These are phyloP conservation scores for Lactuca sativa DNA, from an alignment of 129 eudicot species.

Conservation along the genomic window DNA sequence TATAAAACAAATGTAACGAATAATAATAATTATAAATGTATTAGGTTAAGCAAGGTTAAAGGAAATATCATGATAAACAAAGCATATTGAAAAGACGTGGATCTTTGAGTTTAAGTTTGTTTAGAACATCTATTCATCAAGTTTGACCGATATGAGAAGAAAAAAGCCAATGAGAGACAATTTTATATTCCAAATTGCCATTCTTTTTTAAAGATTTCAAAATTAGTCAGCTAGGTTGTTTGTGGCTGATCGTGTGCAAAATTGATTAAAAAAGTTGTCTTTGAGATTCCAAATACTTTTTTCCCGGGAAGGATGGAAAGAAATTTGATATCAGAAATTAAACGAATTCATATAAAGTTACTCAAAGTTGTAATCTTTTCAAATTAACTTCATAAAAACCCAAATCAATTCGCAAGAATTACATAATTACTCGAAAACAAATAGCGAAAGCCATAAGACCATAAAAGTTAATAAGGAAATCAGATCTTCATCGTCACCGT, in stretches of 20 bases:
- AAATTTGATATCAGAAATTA: slow-evolving; percentile 5
- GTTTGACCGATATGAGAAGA: background rate
- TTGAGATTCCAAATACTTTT: background rate
- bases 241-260: slow-evolving; percentile 8
- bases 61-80: background rate
- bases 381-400: slow-evolving; percentile 16
- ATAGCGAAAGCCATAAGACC: slow-evolving; percentile 6
- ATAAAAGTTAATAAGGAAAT: slow-evolving; percentile 2
- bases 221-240: slow-evolving; percentile 4
- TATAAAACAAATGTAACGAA: background rate
- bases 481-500: slow-evolving; percentile 30
- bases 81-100: background rate
- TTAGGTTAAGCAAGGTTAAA: background rate
- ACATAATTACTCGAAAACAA: background rate
- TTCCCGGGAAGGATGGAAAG: slow-evolving; percentile 8
- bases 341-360: slow-evolving; percentile 9
- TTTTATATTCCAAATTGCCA: slow-evolving; percentile 10
- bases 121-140: background rate
- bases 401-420: slow-evolving; percentile 14
- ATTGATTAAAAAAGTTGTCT: background rate
- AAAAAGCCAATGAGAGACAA: background rate
- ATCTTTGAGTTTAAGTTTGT: background rate
- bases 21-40: background rate
- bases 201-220: background rate
- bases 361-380: background rate